Conservation (phyloP, 768 basidiomycete genomes). For the Rhizopogon salebrosus region DNA sequence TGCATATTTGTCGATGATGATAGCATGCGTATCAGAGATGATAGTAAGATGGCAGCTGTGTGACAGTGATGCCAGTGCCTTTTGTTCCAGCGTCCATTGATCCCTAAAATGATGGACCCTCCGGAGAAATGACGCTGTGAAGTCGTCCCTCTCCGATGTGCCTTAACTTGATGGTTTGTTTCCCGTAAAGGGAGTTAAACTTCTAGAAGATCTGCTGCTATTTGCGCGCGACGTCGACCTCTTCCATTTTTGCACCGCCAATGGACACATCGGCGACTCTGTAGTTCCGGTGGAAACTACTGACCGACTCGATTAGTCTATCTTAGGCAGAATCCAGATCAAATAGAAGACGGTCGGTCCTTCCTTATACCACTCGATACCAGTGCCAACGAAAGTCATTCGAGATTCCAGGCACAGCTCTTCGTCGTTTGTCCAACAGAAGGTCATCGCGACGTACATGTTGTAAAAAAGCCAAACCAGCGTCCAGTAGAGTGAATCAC, state of each 20-base stretch:
- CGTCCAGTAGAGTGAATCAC: slow-evolving; percentile 55
- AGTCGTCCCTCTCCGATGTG: slow-evolving; percentile 43
- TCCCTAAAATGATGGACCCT: neutral
- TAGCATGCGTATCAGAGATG: slow-evolving; percentile 62
- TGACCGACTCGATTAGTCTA: slow-evolving; percentile 84
- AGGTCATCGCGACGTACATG: slow-evolving; percentile 44
- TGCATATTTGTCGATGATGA: slow-evolving; percentile 81
- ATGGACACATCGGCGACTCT: slow-evolving; percentile 54
- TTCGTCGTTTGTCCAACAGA: slow-evolving; percentile 43
- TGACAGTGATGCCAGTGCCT: slow-evolving; percentile 73
- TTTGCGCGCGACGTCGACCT: slow-evolving; percentile 31
- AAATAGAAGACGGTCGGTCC: no score
- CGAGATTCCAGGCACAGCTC: slow-evolving; percentile 47
- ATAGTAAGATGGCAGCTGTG: slow-evolving; percentile 73
- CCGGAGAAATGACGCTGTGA: slow-evolving; percentile 17
- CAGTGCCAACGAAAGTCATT: slow-evolving; percentile 67
- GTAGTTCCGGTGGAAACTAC: slow-evolving; percentile 47
- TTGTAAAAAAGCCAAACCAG: slow-evolving; percentile 52
- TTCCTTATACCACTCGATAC: slow-evolving; percentile 81
- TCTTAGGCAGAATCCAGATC: no score
- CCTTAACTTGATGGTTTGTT: slow-evolving; percentile 61
- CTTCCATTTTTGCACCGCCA: slow-evolving; percentile 43
- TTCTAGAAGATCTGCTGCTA: slow-evolving; percentile 67
- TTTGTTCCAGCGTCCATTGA: slow-evolving; percentile 56
- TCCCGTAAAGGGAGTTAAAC: slow-evolving; percentile 43